Evolutionary conservation across 2,329 filamentous ascomycete genomes (phyloP), one percentile per base, ranked within the genome.

Genomic region (Xylariomycetidae sp.): DNA sequence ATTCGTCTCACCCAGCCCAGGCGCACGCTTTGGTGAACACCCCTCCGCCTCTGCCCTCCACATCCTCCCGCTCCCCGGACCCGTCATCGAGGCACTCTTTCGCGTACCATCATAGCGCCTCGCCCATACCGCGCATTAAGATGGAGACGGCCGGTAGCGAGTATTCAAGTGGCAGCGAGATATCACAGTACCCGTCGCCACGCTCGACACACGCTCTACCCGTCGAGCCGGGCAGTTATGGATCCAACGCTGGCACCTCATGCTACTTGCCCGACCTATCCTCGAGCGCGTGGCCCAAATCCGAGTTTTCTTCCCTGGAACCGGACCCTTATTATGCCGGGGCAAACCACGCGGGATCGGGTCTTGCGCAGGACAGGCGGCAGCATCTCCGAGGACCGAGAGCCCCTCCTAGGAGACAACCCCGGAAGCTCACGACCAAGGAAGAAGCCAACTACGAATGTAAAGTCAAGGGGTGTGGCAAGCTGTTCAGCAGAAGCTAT

Each of bases 401-500:
- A 53, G 12, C 61, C 51, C 44, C 56, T 59, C 44, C 56, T 59
- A 44, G 52, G 58, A 46, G 49, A 26, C 51, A 50, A 10, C 61
- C 66, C 13, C 67, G 75, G 27, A 72, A 71, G 48, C 67, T 73
- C 47, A 82, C 77, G 3, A 79, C 80, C 13, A 74, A 72, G 37
- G 81, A 82, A 43, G 81, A 85, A 47, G 83, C 82, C 34, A 85
- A 80, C 47, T 83, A 77, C 58, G 70, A 75, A 42, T 94, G 88
- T 54, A 66, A 70, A 34, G 66, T 79, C 22, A 71, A 79, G 38
- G 69, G 80, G 2, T 95, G 88, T 53, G 80, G 82, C 6, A 86
- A 83, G 57, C 73, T 82, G 12, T 94, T 94, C 56, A 86, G 85
- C 45, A 72, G 88, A 41, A 82, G 78, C 50, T 94, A 90, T 65